These are phyloP conservation scores for Fusarium veterinarium DNA, from an alignment of 2,329 filamentous ascomycete species.

Conservation along the genomic window DNA sequence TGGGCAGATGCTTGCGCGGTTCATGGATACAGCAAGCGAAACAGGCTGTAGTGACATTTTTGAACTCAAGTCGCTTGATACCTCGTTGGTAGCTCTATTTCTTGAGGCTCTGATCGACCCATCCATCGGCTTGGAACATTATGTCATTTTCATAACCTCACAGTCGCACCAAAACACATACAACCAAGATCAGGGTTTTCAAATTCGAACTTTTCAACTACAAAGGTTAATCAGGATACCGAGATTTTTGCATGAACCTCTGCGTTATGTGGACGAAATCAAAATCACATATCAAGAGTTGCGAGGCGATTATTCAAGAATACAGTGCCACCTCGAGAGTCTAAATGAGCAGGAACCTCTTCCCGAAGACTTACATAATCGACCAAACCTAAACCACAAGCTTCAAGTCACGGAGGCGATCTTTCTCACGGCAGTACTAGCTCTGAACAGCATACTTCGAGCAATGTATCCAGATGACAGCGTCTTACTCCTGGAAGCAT, in stretches of 20 bases:
- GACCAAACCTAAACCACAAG: background rate
- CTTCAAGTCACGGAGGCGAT: background rate
- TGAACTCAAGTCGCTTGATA: background rate
- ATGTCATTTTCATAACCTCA: background rate
- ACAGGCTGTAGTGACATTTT: background rate
- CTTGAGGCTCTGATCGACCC: slow-evolving; percentile 3
- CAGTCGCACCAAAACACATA: background rate
- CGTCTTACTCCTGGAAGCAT: background rate
- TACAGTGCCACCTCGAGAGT: background rate
- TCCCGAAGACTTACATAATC: background rate
- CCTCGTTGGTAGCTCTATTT: background rate
- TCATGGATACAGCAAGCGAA: background rate
- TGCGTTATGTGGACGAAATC: background rate
- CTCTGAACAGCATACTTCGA: background rate
- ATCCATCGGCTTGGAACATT: background rate
- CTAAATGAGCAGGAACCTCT: background rate
- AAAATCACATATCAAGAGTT: background rate
- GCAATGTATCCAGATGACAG: background rate
- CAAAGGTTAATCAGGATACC: background rate
- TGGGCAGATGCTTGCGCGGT: background rate
- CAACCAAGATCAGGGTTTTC: background rate
- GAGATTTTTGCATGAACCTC: background rate
- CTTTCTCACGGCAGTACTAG: background rate
- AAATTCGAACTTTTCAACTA: background rate
- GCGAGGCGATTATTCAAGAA: background rate